Conservation (phyloP, 371 early-diverging fungal species). For the Mucor mucedo region DNA sequence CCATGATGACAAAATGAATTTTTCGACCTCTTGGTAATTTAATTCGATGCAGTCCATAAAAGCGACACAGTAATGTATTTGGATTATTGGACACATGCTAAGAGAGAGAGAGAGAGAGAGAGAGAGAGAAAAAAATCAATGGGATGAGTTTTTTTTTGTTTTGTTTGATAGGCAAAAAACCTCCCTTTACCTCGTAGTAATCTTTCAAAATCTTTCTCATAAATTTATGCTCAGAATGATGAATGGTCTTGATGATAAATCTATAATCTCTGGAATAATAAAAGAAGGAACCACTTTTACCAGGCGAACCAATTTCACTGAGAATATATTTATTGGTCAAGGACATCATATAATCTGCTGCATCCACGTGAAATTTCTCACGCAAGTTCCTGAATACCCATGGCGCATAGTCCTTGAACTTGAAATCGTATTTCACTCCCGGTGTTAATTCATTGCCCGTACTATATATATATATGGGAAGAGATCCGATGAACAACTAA, state of each 20-base stretch:
- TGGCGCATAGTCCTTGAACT: conserved; percentile 98
- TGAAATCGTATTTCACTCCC: conserved; percentile 93
- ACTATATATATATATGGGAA: conserved; percentile 42
- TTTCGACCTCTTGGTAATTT: conserved; percentile 91
- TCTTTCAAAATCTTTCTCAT: conserved; percentile 83
- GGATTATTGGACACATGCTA: conserved; percentile 88
- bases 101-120: background rate
- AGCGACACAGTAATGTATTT: conserved; percentile 91
- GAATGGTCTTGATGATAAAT: conserved; percentile 97
- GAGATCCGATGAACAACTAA: background rate
- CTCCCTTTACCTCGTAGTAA: conserved; percentile 71
- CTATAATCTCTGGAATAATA: conserved; percentile 97
- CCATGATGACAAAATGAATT: conserved; percentile 98
- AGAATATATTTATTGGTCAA: conserved; percentile 95
- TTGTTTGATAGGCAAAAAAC: too few species aligned
- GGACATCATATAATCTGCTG: conserved; percentile 95
- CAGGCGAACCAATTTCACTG: conserved; percentile 93
- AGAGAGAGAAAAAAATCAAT: too few species aligned
- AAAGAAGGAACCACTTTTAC: conserved; percentile 95
- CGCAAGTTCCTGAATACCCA: conserved; percentile 94
- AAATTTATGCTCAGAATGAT: conserved; percentile 92
- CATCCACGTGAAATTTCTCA: conserved; percentile 87
- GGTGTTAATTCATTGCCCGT: conserved; percentile 95
- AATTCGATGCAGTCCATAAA: conserved; percentile 95
- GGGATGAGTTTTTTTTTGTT: too few species aligned